A percentile compares a stretch with the other conserved stretches of the same genome.
These are phyloP conservation scores for Olyra latifolia DNA, from an alignment of 176 grass and related monocot species.

Conservation along the genomic window DNA sequence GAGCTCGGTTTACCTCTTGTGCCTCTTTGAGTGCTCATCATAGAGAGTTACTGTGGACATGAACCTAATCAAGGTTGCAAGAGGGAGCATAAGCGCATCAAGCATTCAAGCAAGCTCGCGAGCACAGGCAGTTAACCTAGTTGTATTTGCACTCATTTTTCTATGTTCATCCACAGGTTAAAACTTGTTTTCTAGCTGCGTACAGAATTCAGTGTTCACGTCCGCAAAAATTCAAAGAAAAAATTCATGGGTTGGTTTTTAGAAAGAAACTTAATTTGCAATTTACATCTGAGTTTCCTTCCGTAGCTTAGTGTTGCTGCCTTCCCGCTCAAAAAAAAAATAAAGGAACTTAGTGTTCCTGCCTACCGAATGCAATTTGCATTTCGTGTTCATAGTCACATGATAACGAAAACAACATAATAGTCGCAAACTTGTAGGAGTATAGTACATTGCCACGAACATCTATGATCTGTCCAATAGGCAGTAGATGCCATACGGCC, in stretches of 20 bases:
- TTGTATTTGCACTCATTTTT: too few relatives aligned
- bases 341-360: not conserved
- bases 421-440: not conserved
- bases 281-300: not conserved
- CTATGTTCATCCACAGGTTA: too few relatives aligned
- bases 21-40: too few relatives aligned
- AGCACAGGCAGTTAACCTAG: too few relatives aligned
- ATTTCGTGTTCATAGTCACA: not conserved
- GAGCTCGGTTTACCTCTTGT: too few relatives aligned
- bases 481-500: not conserved
- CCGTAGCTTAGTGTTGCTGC: too few relatives aligned
- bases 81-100: too few relatives aligned
- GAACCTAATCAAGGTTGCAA: too few relatives aligned
- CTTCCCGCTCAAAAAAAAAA: too few relatives aligned
- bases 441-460: not conserved
- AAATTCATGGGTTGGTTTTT: not conserved
- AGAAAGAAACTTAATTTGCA: not conserved
- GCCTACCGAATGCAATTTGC: not conserved
- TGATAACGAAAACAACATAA: not conserved
- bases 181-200: too few relatives aligned
- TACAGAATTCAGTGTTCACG: not conserved
- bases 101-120: too few relatives aligned
- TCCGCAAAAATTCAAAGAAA: not conserved
- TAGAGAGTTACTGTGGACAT: too few relatives aligned
- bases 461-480: not conserved